Conservation (phyloP, 495 filamentous ascomycete genomes). For the Terfezia claveryi region DNA sequence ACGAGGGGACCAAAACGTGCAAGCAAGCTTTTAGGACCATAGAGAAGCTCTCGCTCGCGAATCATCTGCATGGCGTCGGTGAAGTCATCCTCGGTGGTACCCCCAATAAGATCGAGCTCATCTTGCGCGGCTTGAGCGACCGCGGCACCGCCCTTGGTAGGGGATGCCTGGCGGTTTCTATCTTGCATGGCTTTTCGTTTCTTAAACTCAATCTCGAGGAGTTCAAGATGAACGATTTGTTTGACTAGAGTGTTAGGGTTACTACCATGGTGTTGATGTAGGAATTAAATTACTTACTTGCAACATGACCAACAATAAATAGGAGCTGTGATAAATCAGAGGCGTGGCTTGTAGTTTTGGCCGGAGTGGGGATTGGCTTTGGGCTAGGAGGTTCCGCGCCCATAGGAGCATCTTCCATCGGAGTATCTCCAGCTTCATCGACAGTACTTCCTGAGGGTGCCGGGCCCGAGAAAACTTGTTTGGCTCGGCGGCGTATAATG, state of each 20-base stretch:
- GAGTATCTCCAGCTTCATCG: constrained; percentile 18
- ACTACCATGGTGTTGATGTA: background rate
- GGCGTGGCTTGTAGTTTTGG: constrained; percentile 9
- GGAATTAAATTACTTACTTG: constrained; percentile 23
- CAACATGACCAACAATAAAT: constrained; percentile 89
- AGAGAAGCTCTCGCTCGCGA: constrained; percentile 80
- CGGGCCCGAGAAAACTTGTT: constrained; percentile 41
- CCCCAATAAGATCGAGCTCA: constrained; percentile 88
- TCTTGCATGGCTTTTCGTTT: constrained; percentile 85
- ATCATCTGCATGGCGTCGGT: constrained; percentile 89
- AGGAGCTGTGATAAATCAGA: constrained; percentile 57
- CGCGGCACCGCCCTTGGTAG: constrained; percentile 26
- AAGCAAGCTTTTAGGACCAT: constrained; percentile 63
- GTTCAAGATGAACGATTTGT: constrained; percentile 97
- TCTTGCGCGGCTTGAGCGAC: constrained; percentile 34
- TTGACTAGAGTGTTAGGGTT: constrained; percentile 31
- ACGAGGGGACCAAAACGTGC: constrained; percentile 79
- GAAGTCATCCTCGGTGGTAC: constrained; percentile 96
- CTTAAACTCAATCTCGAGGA: constrained; percentile 95
- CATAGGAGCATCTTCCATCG: constrained; percentile 18
- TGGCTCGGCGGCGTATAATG: constrained; percentile 70
- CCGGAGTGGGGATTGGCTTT: constrained; percentile 16
- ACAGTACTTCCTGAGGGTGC: constrained; percentile 14
- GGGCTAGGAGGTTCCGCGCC: constrained; percentile 16
- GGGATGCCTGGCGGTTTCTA: constrained; percentile 34